Percentiles rank a stretch among this genome's conserved stretches.
phyloP scores from a whole-genome alignment of 2,329 filamentous ascomycete genomes.

The Nigrospora sphaerica region DNA sequence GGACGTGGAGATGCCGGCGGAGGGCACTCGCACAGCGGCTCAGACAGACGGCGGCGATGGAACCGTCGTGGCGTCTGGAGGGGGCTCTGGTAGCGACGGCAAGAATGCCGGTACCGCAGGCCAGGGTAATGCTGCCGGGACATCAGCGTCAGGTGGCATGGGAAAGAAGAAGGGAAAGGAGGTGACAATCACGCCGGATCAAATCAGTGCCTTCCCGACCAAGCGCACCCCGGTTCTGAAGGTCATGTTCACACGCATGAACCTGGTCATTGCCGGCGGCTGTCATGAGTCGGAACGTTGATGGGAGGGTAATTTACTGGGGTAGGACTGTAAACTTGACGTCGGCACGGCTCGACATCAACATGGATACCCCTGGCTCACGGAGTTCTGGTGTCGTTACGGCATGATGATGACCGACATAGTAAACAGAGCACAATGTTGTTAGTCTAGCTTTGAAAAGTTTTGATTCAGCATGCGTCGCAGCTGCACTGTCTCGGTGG shows the following conservation, averaged over 20 bases:
- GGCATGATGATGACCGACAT: too few species aligned
- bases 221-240: conserved; percentile 95
- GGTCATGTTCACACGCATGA: conserved; percentile 92
- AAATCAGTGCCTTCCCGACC: conserved; percentile 89
- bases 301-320: neutral
- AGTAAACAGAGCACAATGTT: too few species aligned
- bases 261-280: conserved; percentile 80
- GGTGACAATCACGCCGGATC: conserved; percentile 82
- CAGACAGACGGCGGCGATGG: conserved; percentile 27
- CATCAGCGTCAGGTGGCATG: conserved; percentile 19
- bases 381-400: too few species aligned
- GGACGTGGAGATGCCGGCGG: conserved; percentile 73
- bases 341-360: too few species aligned
- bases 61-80: conserved; percentile 31
- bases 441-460: too few species aligned
- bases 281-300: conserved; percentile 52
- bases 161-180: conserved; percentile 78
- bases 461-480: too few species aligned
- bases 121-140: conserved; percentile 19
- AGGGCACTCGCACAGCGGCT: conserved; percentile 37
- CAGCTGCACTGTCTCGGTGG: too few species aligned
- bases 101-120: conserved; percentile 20
- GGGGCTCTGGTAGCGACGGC: conserved; percentile 32
- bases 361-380: too few species aligned
- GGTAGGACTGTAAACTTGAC: too few species aligned